phyloP scores from a whole-genome alignment of 1,284 basidiomycete genomes.

The Heliocybe sulcata region DNA sequence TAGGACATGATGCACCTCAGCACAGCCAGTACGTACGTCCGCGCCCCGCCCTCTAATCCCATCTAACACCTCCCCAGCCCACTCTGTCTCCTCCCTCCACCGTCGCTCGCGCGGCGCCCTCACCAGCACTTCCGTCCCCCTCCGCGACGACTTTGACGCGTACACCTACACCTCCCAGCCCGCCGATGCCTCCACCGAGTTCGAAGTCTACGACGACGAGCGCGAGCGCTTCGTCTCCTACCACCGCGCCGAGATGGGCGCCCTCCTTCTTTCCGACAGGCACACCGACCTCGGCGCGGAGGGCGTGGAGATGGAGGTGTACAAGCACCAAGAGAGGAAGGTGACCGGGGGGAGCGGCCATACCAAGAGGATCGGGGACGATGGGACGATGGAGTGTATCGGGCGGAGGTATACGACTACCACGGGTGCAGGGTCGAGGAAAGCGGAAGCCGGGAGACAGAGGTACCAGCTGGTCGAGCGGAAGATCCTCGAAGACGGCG shows the following conservation, averaged over 20 bases:
- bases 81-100: not conserved
- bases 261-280: not conserved
- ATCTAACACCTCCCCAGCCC: not conserved
- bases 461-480: slow-evolving; percentile 1
- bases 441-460: not conserved
- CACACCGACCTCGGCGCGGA: not conserved
- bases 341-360: too few relatives aligned
- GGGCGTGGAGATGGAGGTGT: not conserved
- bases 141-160: slow-evolving; percentile 4
- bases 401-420: not conserved
- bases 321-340: not conserved
- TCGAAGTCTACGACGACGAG: not conserved
- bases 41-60: not conserved
- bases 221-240: not conserved
- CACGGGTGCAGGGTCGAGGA: not conserved
- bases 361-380: not conserved
- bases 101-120: not conserved
- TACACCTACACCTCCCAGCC: not conserved
- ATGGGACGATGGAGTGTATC: not conserved
- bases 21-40: not conserved
- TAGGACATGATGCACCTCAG: not conserved
- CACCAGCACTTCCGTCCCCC: not conserved
- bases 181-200: not conserved
- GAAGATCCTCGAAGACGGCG: slow-evolving; percentile 2
- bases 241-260: slow-evolving; percentile 1